Percentiles rank a stretch among this genome's conserved stretches.
Evolutionary conservation across 257 asterid genomes (phyloP).

Genomic region (Capsicum rhomboideum): DNA sequence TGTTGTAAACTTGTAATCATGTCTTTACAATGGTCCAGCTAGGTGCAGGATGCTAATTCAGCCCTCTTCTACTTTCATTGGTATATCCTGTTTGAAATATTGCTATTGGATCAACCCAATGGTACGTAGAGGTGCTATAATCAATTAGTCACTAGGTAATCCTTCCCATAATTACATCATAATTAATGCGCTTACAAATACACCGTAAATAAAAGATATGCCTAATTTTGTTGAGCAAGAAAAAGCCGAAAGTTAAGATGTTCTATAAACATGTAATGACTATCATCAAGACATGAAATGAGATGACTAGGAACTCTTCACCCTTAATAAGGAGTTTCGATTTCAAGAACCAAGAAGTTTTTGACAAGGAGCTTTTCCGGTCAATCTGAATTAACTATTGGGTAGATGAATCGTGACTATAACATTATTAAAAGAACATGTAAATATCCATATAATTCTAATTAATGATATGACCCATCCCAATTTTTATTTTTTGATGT

Average conservation of each 20-base stretch:
- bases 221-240: not conserved
- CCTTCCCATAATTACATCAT: not conserved
- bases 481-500: no score
- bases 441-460: not conserved
- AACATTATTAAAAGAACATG: not conserved
- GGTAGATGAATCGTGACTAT: not conserved
- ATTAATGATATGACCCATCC: no score
- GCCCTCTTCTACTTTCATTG: not conserved
- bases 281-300: not conserved
- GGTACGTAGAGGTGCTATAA: not conserved
- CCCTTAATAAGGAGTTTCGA: no score
- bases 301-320: fast-evolving
- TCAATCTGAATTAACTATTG: not conserved
- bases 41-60: not conserved
- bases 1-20: not conserved
- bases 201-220: not conserved
- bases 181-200: not conserved
- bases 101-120: not conserved
- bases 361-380: not conserved
- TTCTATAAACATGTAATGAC: not conserved
- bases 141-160: not conserved
- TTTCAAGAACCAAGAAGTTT: not conserved
- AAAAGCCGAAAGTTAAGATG: not conserved
- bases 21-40: not conserved
- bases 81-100: not conserved